Base-by-base conservation (phyloP, 306 rosid species). In the Quercus ilex region DNA sequence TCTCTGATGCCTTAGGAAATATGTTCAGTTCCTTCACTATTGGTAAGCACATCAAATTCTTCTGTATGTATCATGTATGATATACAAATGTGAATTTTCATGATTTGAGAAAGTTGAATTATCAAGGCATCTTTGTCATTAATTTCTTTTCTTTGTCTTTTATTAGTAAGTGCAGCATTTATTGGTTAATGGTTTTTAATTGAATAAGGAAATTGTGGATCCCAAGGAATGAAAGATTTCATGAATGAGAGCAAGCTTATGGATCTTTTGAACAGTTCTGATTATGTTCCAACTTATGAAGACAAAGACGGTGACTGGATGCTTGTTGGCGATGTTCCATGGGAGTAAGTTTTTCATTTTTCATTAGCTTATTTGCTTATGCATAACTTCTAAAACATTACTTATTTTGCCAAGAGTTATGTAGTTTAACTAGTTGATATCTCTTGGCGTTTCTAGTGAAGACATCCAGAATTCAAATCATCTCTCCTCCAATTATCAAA, bases 291-390 rank as follows among this genome's bases (percentile, higher is more conserved):
- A 73, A 89, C 97, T 62, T 94, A 94, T 84, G 97, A 94, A 83
- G 98, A 94, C 89, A 94, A 88, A 85, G 98, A 94, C 67, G 96
- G 97, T 35, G 98, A 94, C 74, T 94, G 97, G 98, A 94, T 94
- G 98, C 94, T 94, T 31, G 98, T 94, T 76, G 98, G 98, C 55
- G 98, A 94, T 87, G 98, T 94, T 74, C 98, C 97, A 1, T 94
- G 98, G 98, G 90, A 90, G 98, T 94, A 86, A 78, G 97, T 76
- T 8, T 15, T 58, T 46, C n/a, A n/a, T 62, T 43, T 38, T 18
- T 56, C 62, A 7, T n/a, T 59, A 21, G 65, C 17, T 59, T 59
- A 21, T 58, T 9, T 19, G 25, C 3, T 41, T 8, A 41, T 8
- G 11, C 46, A 41, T 41, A 41, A 0, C 3, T 41, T 41, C 11